phyloP scores from a whole-genome alignment of 176 grass and related monocot genomes.

The Stipa capillata region DNA sequence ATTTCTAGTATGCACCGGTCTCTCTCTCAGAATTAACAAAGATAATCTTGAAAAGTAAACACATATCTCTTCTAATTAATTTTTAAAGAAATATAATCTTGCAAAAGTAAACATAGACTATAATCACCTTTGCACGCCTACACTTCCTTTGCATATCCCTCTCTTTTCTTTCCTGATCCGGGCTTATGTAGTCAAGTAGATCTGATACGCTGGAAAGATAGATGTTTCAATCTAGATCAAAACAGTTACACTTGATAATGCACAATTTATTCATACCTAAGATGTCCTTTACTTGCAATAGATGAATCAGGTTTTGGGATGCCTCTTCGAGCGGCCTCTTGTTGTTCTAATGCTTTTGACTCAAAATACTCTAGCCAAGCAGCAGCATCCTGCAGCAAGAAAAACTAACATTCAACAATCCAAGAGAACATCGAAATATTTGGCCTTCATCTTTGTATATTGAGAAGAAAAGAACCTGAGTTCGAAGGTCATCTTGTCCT shows the following conservation, averaged over 20 bases:
- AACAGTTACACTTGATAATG: constrained; percentile 22
- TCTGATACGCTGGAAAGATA: constrained; percentile 91
- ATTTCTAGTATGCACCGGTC: not conserved
- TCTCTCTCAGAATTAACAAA: not conserved
- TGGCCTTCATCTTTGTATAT: not conserved
- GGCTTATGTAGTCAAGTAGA: constrained; percentile 98
- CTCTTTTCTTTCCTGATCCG: constrained; percentile 86
- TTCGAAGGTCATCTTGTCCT: constrained; percentile 93
- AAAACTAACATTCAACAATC: constrained; percentile 10
- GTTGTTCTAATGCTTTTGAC: constrained; percentile 90
- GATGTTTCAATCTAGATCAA: constrained; percentile 51
- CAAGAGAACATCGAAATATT: constrained; percentile 7
- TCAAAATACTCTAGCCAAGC: constrained; percentile 99
- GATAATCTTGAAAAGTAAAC: not conserved
- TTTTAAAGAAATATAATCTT: not conserved
- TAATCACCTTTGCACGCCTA: constrained; percentile 73
- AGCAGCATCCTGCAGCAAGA: constrained; percentile 74
- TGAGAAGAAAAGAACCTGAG: constrained; percentile 57
- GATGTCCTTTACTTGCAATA: constrained; percentile 98
- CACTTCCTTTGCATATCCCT: constrained; percentile 71
- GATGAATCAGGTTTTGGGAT: constrained; percentile 96
- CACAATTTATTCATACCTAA: constrained; percentile 74
- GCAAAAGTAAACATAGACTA: not conserved
- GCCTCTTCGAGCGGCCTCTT: constrained; percentile 84
- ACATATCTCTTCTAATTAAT: not conserved